A percentile compares a stretch with the other conserved stretches of the same genome.
phyloP scores from a whole-genome alignment of 768 basidiomycete species.

The Lactarius quietus region DNA sequence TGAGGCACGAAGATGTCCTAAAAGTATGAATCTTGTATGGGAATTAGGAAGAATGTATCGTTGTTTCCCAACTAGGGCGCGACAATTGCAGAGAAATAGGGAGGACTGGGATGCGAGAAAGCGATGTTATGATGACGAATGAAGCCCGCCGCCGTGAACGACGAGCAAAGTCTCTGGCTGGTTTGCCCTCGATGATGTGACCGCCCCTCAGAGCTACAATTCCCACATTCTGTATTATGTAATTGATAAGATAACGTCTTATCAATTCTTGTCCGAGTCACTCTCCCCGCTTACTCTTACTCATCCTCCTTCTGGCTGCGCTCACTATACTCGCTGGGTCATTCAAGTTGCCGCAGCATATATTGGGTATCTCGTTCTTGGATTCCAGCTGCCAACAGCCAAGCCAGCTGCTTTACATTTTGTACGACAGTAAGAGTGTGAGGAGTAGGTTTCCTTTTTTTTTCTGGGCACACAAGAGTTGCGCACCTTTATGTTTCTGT shows the following conservation, averaged over 20 bases:
- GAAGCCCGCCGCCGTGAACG: slow-evolving; percentile 1
- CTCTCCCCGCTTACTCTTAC: too few relatives aligned
- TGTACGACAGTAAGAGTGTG: neutral
- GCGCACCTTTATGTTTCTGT: neutral
- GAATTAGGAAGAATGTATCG: neutral
- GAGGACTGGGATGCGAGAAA: neutral
- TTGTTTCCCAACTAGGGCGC: neutral
- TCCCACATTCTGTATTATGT: slow-evolving; percentile 18
- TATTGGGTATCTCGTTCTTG: neutral
- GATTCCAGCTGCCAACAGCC: too few relatives aligned
- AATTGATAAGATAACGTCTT: neutral
- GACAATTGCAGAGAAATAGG: neutral
- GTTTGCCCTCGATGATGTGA: slow-evolving; percentile 7
- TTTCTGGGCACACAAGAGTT: neutral
- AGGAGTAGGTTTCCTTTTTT: neutral
- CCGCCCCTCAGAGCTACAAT: slow-evolving; percentile 25
- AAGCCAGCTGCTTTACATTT: neutral
- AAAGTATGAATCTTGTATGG: neutral
- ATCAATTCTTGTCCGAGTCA: too few relatives aligned
- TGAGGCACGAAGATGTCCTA: neutral
- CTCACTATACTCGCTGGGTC: too few relatives aligned
- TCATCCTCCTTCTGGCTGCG: neutral
- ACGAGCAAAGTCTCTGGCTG: neutral
- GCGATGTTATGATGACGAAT: neutral
- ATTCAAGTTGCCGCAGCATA: neutral